These are phyloP conservation scores for Diaporthe sp. DNA, from an alignment of 2,329 filamentous ascomycete genomes.

Conservation along the genomic window DNA sequence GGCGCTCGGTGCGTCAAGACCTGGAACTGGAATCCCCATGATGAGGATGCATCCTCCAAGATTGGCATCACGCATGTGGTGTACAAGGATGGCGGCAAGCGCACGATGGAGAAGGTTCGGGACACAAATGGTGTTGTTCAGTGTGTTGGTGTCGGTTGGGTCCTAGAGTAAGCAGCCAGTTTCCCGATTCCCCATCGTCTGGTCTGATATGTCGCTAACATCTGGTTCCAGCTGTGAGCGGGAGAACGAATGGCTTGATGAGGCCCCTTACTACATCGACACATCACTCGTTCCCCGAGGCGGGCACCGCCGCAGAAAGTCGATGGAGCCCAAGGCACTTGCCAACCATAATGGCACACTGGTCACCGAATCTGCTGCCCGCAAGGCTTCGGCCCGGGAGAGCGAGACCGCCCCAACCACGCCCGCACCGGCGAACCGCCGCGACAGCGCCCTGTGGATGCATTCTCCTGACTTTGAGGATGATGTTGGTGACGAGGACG, in stretches of 20 bases:
- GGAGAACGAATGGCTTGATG: slow-evolving; percentile 82
- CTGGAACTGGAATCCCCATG: slow-evolving; percentile 78
- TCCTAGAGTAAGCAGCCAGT: slow-evolving; percentile 78
- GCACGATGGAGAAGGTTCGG: slow-evolving; percentile 84
- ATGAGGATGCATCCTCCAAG: slow-evolving; percentile 56
- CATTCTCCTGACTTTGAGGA: slow-evolving; percentile 63
- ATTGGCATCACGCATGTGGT: slow-evolving; percentile 89
- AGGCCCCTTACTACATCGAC: slow-evolving; percentile 77
- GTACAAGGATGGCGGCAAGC: slow-evolving; percentile 86
- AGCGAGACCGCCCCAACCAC: slow-evolving; percentile 59
- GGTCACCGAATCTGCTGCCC: slow-evolving; percentile 54
- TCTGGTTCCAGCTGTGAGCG: slow-evolving; percentile 73
- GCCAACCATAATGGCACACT: slow-evolving; percentile 77
- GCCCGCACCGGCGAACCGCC: slow-evolving; percentile 58
- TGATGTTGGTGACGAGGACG: slow-evolving; percentile 46
- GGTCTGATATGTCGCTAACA: slow-evolving; percentile 45
- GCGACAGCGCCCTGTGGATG: slow-evolving; percentile 68
- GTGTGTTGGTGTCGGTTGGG: slow-evolving; percentile 90
- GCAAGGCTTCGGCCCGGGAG: slow-evolving; percentile 46
- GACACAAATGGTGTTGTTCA: slow-evolving; percentile 80
- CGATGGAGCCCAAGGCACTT: slow-evolving; percentile 81
- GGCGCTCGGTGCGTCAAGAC: slow-evolving; percentile 82
- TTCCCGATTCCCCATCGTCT: not conserved
- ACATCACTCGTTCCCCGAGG: slow-evolving; percentile 76
- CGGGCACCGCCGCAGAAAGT: slow-evolving; percentile 79